A percentile compares a stretch with the other conserved stretches of the same genome.
phyloP scores from a whole-genome alignment of 768 basidiomycete genomes.

The Boletus sp. region DNA sequence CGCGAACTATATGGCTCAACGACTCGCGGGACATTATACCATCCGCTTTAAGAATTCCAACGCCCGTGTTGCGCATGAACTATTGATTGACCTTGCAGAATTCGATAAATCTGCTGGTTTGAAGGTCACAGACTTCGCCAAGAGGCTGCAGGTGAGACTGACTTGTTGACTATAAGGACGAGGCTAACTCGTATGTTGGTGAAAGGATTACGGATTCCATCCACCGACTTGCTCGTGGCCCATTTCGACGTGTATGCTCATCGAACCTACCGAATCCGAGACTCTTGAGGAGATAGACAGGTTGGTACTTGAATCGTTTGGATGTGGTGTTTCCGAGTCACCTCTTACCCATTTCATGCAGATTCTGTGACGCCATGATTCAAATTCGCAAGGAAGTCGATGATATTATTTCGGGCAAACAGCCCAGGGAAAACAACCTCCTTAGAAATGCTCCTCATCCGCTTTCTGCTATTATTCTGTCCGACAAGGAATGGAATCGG shows the following conservation, averaged over 20 bases:
- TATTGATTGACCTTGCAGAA: slow-evolving; percentile 92
- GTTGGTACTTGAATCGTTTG: slow-evolving; percentile 33
- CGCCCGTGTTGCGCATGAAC: slow-evolving; percentile 91
- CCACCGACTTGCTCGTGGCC: slow-evolving; percentile 99
- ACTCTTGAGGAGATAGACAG: slow-evolving; percentile 89
- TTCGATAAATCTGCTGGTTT: slow-evolving; percentile 88
- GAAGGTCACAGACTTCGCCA: slow-evolving; percentile 96
- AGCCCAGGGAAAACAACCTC: slow-evolving; percentile 88
- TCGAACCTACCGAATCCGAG: slow-evolving; percentile 97
- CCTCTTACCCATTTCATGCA: slow-evolving; percentile 25
- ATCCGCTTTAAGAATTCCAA: slow-evolving; percentile 89
- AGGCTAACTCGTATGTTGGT: background rate
- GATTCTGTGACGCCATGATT: slow-evolving; percentile 99
- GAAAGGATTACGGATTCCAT: slow-evolving; percentile 87
- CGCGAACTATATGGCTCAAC: slow-evolving; percentile 96
- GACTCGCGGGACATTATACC: slow-evolving; percentile 81
- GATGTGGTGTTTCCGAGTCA: background rate
- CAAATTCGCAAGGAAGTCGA: slow-evolving; percentile 90
- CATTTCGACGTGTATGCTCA: slow-evolving; percentile 94
- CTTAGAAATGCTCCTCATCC: slow-evolving; percentile 96
- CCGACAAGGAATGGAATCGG: slow-evolving; percentile 86
- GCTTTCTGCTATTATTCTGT: slow-evolving; percentile 63
- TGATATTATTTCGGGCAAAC: slow-evolving; percentile 81
- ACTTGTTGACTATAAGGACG: background rate
- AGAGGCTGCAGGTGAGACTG: slow-evolving; percentile 79